A percentile compares a stretch with the other conserved stretches of the same genome.
Conservation (phyloP, 202 grass and related monocot genomes). For the Schoenoplectus triqueter region DNA sequence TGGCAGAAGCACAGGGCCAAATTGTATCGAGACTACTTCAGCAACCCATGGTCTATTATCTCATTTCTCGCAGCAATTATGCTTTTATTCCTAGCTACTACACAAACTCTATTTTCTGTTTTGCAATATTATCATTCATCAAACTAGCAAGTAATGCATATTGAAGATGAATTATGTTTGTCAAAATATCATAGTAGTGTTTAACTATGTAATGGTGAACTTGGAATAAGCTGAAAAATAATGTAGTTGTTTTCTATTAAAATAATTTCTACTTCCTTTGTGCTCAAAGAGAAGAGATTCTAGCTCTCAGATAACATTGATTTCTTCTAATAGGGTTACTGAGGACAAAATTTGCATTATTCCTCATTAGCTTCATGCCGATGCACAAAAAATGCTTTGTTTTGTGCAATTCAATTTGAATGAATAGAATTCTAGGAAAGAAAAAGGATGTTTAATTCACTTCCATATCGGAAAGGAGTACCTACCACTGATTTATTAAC, state of each 20-base stretch:
- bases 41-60: conserved; percentile 72
- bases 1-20: conserved; percentile 69
- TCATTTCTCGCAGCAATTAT: conserved; percentile 64
- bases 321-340: not conserved
- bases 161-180: conserved; percentile 7
- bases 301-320: not conserved
- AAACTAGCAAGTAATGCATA: conserved; percentile 18
- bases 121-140: conserved; percentile 38
- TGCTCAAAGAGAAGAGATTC: not conserved
- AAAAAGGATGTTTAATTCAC: too few relatives aligned
- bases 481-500: too few relatives aligned
- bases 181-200: not conserved
- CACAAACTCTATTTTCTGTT: conserved; percentile 71
- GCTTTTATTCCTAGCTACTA: conserved; percentile 54
- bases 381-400: not conserved
- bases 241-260: not conserved
- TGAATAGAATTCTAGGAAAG: not conserved
- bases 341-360: too few relatives aligned
- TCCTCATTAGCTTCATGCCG: too few relatives aligned
- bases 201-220: conserved; percentile 25
- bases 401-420: not conserved
- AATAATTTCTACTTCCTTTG: not conserved
- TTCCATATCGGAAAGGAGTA: too few relatives aligned
- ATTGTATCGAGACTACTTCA: conserved; percentile 81
- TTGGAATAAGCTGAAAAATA: conserved; percentile 1